Evolutionary conservation across 768 basidiomycete genomes (phyloP).

Genomic region (Ramaria sp.): DNA sequence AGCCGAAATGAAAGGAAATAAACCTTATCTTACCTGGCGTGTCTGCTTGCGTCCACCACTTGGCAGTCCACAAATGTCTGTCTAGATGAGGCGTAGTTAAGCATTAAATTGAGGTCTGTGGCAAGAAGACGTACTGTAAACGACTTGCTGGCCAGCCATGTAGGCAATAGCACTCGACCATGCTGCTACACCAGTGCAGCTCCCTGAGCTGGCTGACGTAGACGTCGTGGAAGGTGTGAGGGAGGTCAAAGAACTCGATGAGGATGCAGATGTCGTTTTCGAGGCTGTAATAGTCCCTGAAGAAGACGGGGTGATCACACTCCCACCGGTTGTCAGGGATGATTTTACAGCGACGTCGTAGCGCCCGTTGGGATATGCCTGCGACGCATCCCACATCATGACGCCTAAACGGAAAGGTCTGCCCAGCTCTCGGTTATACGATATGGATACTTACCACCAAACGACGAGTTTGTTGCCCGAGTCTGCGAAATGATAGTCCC

Average conservation of each 20-base stretch:
- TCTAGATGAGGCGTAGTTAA: not conserved
- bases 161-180: slow-evolving; percentile 42
- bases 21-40: slow-evolving; percentile 16
- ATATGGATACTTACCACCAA: slow-evolving; percentile 4
- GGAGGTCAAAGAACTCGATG: slow-evolving; percentile 12
- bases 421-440: too few species aligned
- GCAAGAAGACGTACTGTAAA: slow-evolving; percentile 21
- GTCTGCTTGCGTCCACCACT: slow-evolving; percentile 38
- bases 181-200: slow-evolving; percentile 38
- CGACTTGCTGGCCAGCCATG: slow-evolving; percentile 37
- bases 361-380: slow-evolving; percentile 5
- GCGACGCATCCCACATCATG: slow-evolving; percentile 13
- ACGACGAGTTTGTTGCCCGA: slow-evolving; percentile 1
- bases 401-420: slow-evolving; percentile 14
- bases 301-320: not conserved
- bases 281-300: not conserved
- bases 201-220: slow-evolving; percentile 20
- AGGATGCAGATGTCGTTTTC: slow-evolving; percentile 2
- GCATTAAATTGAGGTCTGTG: not conserved
- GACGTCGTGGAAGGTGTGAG: slow-evolving; percentile 17
- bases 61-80: slow-evolving; percentile 39
- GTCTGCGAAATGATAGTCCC: slow-evolving; percentile 7
- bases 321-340: not conserved
- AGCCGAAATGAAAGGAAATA: not conserved
- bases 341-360: slow-evolving; percentile 5